phyloP scores from a whole-genome alignment of 805 yeast species.

The Barnettozyma populi region DNA sequence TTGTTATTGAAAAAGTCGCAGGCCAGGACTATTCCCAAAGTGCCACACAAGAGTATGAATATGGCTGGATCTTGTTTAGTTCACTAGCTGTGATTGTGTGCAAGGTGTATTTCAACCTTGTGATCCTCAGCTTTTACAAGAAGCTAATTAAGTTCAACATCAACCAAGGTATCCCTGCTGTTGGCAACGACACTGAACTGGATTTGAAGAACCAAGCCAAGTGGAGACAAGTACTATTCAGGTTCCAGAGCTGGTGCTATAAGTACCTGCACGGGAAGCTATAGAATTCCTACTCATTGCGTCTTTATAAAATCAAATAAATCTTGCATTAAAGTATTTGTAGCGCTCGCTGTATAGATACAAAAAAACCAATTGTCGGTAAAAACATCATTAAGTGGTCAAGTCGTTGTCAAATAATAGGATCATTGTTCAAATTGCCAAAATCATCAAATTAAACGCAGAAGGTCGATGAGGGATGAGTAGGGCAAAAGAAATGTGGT shows the following conservation, averaged over 20 bases:
- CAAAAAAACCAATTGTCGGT: neutral
- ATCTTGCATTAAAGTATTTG: neutral
- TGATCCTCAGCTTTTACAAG: constrained; percentile 55
- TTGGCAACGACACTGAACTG: constrained; percentile 30
- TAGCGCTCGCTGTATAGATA: neutral
- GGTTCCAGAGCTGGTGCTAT: constrained; percentile 28
- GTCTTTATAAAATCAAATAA: no score
- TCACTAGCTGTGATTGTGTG: constrained; percentile 41
- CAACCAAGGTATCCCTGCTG: constrained; percentile 30
- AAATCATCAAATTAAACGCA: neutral
- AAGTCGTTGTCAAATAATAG: neutral
- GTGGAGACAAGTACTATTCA: constrained; percentile 27
- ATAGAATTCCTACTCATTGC: neutral
- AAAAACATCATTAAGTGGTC: neutral
- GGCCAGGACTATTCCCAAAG: constrained; percentile 35
- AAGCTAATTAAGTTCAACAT: constrained; percentile 46
- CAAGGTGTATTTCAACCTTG: constrained; percentile 56
- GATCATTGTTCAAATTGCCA: neutral
- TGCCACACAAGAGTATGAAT: constrained; percentile 55
- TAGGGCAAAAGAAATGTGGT: neutral
- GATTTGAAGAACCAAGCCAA: constrained; percentile 29
- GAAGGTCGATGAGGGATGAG: neutral
- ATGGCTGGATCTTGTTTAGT: constrained; percentile 49
- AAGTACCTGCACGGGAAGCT: constrained; percentile 14
- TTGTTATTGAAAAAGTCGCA: constrained; percentile 18